Percentiles rank a stretch among this genome's conserved stretches.
Conservation (phyloP, 2,329 filamentous ascomycete species). For the Microdochium bolleyi region DNA sequence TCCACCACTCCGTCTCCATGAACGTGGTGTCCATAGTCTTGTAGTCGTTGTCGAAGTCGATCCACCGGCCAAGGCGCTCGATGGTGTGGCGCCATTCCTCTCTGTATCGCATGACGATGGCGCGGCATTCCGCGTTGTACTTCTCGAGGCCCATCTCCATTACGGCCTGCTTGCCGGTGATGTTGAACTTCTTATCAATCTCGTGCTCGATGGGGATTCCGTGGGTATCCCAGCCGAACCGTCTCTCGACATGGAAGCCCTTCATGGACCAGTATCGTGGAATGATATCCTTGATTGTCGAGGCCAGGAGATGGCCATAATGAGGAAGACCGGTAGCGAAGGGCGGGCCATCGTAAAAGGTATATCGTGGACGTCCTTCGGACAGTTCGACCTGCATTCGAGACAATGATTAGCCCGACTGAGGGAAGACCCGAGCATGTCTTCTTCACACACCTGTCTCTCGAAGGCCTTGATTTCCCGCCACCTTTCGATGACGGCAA, state of each 20-base stretch:
- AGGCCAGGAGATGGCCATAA: slow-evolving; percentile 72
- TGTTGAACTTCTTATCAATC: slow-evolving; percentile 92
- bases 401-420: slow-evolving; percentile 4
- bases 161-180: slow-evolving; percentile 81
- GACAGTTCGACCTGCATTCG: slow-evolving; percentile 62
- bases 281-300: slow-evolving; percentile 96
- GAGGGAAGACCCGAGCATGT: background rate
- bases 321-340: slow-evolving; percentile 66
- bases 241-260: slow-evolving; percentile 81
- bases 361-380: slow-evolving; percentile 74
- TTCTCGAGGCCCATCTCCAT: slow-evolving; percentile 76
- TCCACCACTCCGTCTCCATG: slow-evolving; percentile 97
- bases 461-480: slow-evolving; percentile 87
- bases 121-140: slow-evolving; percentile 86
- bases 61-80: slow-evolving; percentile 86
- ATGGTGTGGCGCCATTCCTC: slow-evolving; percentile 83
- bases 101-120: slow-evolving; percentile 89
- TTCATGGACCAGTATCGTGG: slow-evolving; percentile 98
- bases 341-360: slow-evolving; percentile 86
- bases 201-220: slow-evolving; percentile 94
- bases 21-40: slow-evolving; percentile 96
- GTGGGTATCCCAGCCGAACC: slow-evolving; percentile 94
- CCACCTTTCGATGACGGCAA: slow-evolving; percentile 78
- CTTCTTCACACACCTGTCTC: slow-evolving; percentile 53
- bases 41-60: slow-evolving; percentile 97